These are phyloP conservation scores for Pseudogymnoascus verrucosus DNA, from an alignment of 2,329 filamentous ascomycete species.

Conservation along the genomic window DNA sequence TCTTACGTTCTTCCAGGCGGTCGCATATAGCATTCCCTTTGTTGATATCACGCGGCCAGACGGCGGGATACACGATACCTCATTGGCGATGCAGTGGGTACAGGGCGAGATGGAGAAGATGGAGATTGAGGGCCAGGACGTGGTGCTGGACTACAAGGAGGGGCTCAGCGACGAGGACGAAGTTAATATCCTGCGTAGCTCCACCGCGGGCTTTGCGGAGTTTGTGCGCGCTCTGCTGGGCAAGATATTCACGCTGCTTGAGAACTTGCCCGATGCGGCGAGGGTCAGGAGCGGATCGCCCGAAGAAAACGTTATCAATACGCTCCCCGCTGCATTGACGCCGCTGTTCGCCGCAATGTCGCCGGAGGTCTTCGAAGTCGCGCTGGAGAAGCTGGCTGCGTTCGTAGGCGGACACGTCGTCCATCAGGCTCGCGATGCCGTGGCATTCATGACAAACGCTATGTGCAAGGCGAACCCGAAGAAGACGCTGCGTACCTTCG, in stretches of 20 bases:
- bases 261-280: slow-evolving; percentile 88
- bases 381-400: slow-evolving; percentile 80
- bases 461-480: slow-evolving; percentile 92
- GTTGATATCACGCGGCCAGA: slow-evolving; percentile 67
- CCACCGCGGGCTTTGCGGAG: slow-evolving; percentile 87
- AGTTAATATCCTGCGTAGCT: slow-evolving; percentile 80
- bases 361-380: slow-evolving; percentile 86
- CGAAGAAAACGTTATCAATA: slow-evolving; percentile 96
- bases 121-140: slow-evolving; percentile 76
- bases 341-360: slow-evolving; percentile 87
- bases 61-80: slow-evolving; percentile 62
- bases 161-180: slow-evolving; percentile 83
- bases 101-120: slow-evolving; percentile 89
- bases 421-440: slow-evolving; percentile 91
- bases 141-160: slow-evolving; percentile 75
- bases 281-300: slow-evolving; percentile 83
- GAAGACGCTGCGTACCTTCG: slow-evolving; percentile 82
- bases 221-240: slow-evolving; percentile 86
- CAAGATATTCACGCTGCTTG: slow-evolving; percentile 88
- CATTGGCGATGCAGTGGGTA: slow-evolving; percentile 85
- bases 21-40: slow-evolving; percentile 94
- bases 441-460: slow-evolving; percentile 97
- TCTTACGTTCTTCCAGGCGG: slow-evolving; percentile 87
- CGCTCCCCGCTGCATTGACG: slow-evolving; percentile 81
- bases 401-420: slow-evolving; percentile 94